phyloP scores from a whole-genome alignment of 2,329 filamentous ascomycete genomes.

The Epichloe baconii region DNA sequence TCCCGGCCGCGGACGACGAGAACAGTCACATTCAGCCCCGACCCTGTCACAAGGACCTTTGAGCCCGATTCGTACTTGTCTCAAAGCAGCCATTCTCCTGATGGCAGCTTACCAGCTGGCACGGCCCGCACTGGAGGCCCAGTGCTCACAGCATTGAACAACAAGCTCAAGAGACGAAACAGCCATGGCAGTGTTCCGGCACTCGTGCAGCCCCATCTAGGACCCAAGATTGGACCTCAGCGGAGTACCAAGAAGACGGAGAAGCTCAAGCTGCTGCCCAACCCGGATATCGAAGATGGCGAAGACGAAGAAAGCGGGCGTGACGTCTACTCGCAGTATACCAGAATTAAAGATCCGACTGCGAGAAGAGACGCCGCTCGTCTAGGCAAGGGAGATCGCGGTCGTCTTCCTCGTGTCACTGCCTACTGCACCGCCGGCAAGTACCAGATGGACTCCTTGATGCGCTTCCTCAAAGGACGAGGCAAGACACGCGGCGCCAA shows the following conservation, averaged over 20 bases:
- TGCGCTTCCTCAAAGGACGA: conserved; percentile 81
- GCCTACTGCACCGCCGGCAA: conserved; percentile 92
- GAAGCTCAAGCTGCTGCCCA: conserved; percentile 93
- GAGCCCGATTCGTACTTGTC: conserved; percentile 30
- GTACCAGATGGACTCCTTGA: conserved; percentile 79
- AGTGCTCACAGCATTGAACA: conserved; percentile 71
- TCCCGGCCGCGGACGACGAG: conserved; percentile 35
- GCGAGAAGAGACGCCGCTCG: conserved; percentile 84
- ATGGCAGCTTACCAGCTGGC: conserved; percentile 15
- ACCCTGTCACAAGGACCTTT: conserved; percentile 49
- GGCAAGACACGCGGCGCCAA: conserved; percentile 64
- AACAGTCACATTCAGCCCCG: conserved; percentile 67
- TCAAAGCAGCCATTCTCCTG: conserved; percentile 11
- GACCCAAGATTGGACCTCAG: conserved; percentile 78
- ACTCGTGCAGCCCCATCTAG: conserved; percentile 21
- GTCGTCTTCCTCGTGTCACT: conserved; percentile 77
- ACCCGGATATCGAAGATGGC: conserved; percentile 68
- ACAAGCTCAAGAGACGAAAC: conserved; percentile 73
- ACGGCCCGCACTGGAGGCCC: conserved; percentile 30
- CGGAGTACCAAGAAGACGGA: conserved; percentile 90
- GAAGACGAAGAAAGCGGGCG: conserved; percentile 80
- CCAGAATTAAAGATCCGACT: conserved; percentile 90
- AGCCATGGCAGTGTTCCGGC: conserved; percentile 50
- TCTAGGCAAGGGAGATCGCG: conserved; percentile 84
- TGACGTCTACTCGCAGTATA: conserved; percentile 97